Evolutionary conservation across 257 asterid genomes (phyloP).

Genomic region (Solanum clarkiae): DNA sequence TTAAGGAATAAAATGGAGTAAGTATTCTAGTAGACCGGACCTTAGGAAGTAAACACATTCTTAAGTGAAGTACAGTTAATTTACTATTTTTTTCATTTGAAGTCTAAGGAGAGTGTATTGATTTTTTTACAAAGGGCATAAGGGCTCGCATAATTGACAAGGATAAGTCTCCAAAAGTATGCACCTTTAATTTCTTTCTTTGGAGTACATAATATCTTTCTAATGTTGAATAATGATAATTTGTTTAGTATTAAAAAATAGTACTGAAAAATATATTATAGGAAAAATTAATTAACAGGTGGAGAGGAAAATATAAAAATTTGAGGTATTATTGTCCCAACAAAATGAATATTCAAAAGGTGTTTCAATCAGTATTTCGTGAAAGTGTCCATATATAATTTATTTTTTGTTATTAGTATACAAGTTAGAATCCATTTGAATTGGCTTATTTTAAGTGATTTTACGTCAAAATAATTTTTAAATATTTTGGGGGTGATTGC

Average conservation of each 20-base stretch:
- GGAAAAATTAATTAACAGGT: neutral
- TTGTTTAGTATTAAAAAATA: neutral
- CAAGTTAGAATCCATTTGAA: neutral
- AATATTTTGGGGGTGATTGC: too few species aligned
- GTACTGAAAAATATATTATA: neutral
- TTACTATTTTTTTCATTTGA: neutral
- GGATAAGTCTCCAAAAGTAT: neutral
- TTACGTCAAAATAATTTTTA: too few species aligned
- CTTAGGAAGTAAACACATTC: too few species aligned
- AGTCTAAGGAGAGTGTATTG: neutral
- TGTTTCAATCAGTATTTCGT: neutral
- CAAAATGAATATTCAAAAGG: neutral
- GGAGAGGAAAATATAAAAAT: neutral
- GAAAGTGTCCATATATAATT: neutral
- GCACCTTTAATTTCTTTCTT: neutral
- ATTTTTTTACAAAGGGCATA: neutral
- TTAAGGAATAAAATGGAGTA: too few species aligned
- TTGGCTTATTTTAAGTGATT: too few species aligned
- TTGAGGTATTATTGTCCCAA: neutral
- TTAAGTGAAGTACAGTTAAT: too few species aligned
- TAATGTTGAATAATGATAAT: too few species aligned
- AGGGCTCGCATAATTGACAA: neutral
- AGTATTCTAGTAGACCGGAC: too few species aligned
- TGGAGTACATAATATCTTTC: too few species aligned
- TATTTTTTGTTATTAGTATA: neutral